Percentiles rank a stretch among this genome's conserved stretches.
Conservation (phyloP, 768 basidiomycete genomes). For the Lactarius tabidus region DNA sequence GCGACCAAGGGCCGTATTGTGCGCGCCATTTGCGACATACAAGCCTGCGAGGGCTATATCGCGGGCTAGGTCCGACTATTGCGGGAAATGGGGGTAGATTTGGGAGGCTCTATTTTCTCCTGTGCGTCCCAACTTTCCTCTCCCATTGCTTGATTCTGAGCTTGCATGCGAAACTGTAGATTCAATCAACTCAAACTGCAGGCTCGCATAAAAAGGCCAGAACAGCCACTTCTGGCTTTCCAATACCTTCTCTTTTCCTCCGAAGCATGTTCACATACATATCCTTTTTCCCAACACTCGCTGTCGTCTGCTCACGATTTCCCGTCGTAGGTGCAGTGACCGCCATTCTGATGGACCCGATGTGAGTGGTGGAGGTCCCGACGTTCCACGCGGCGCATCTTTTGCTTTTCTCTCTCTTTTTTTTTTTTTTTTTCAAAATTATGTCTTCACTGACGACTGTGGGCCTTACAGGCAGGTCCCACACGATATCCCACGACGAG, state of each 20-base stretch:
- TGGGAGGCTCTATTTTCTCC: constrained; percentile 44
- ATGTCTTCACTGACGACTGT: background rate
- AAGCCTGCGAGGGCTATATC: constrained; percentile 67
- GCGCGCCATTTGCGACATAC: constrained; percentile 75
- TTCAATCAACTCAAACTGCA: constrained; percentile 95
- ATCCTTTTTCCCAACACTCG: constrained; percentile 6
- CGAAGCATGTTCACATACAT: constrained; percentile 93
- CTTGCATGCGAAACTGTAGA: constrained; percentile 51
- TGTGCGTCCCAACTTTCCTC: constrained; percentile 53
- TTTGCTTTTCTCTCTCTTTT: constrained; percentile 40
- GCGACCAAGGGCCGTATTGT: constrained; percentile 57
- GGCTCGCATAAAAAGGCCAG: too few relatives aligned
- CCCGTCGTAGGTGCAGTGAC: constrained; percentile 75
- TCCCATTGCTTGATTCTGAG: too few relatives aligned
- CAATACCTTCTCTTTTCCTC: constrained; percentile 88
- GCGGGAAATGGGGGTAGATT: too few relatives aligned
- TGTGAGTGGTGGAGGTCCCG: too few relatives aligned
- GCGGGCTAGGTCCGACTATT: too few relatives aligned
- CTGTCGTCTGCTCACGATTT: constrained; percentile 1
- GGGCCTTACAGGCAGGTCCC: constrained; percentile 56
- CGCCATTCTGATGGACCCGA: constrained; percentile 91
- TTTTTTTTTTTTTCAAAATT: background rate
- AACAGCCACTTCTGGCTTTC: constrained; percentile 68
- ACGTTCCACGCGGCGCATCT: constrained; percentile 83
- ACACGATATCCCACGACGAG: too few relatives aligned